Evolutionary conservation across 768 basidiomycete genomes (phyloP).

Genomic region (Terana coerulea): DNA sequence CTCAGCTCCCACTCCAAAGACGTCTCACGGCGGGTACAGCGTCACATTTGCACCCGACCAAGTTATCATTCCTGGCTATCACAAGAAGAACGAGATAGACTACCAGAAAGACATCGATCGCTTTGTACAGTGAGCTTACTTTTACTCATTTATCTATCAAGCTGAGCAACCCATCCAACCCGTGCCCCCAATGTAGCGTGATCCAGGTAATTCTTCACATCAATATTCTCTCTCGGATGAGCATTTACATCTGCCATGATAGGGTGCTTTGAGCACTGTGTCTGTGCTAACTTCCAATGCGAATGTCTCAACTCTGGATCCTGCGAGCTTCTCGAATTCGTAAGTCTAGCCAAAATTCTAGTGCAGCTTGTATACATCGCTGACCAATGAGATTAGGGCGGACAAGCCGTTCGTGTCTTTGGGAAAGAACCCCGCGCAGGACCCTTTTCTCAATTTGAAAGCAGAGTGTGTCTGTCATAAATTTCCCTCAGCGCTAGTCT

Average conservation of each 20-base stretch:
- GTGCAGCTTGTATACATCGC: no score
- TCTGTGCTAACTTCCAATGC: constrained; percentile 15
- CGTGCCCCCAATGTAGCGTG: neutral
- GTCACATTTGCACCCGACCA: constrained; percentile 2
- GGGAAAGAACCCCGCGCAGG: constrained; percentile 15
- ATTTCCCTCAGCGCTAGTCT: no score
- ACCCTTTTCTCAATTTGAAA: constrained; percentile 17
- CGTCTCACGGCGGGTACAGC: neutral
- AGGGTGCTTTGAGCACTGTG: constrained; percentile 17
- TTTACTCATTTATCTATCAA: no score
- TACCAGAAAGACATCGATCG: constrained; percentile 33
- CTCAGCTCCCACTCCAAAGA: neutral
- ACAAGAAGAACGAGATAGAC: constrained; percentile 32
- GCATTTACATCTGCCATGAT: neutral
- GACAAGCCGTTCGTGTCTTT: neutral
- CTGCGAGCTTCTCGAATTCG: constrained; percentile 8
- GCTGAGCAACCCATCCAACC: no score
- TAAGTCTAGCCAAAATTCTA: neutral
- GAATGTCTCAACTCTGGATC: constrained; percentile 13
- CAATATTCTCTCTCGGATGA: constrained; percentile 3
- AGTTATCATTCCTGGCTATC: constrained; percentile 14
- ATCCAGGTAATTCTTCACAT: constrained; percentile 6
- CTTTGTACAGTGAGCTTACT: constrained; percentile 23
- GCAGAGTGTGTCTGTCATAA: no score
- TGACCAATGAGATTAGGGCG: neutral